Percentiles rank a stretch among this genome's conserved stretches.
phyloP scores from a whole-genome alignment of 305 asterid genomes.

The Solanum hybrid region DNA sequence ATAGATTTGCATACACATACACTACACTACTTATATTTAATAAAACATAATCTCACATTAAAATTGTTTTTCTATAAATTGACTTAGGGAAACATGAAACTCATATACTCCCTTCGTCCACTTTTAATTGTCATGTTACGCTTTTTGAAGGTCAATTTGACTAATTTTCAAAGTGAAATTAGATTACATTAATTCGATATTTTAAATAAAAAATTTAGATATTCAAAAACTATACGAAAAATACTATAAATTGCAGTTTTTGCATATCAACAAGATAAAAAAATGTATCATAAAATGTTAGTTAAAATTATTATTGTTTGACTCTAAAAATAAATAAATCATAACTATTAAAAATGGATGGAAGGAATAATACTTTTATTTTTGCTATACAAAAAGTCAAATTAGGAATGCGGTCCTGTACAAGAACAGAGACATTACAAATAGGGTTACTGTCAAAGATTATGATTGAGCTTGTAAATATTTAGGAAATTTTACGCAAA shows the following conservation, averaged over 20 bases:
- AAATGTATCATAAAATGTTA: too few species aligned
- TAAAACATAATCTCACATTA: neutral
- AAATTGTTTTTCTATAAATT: neutral
- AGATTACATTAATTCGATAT: too few species aligned
- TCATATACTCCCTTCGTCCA: neutral
- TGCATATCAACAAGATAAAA: neutral
- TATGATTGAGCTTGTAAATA: neutral
- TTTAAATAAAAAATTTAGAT: too few species aligned
- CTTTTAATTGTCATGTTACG: too few species aligned
- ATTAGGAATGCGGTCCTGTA: neutral
- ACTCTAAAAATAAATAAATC: too few species aligned
- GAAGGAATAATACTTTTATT: neutral
- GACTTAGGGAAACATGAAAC: neutral
- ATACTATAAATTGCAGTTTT: too few species aligned
- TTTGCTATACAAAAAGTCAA: neutral
- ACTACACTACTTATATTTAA: neutral
- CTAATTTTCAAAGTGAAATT: too few species aligned
- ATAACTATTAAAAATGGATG: too few species aligned
- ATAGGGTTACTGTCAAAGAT: neutral
- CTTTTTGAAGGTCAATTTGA: neutral
- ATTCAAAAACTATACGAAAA: too few species aligned
- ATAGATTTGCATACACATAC: neutral
- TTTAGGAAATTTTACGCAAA: neutral
- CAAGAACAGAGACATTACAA: neutral
- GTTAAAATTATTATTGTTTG: too few species aligned